These are phyloP conservation scores for Bathelium albidoporum DNA, from an alignment of 495 filamentous ascomycete genomes.

Conservation along the genomic window DNA sequence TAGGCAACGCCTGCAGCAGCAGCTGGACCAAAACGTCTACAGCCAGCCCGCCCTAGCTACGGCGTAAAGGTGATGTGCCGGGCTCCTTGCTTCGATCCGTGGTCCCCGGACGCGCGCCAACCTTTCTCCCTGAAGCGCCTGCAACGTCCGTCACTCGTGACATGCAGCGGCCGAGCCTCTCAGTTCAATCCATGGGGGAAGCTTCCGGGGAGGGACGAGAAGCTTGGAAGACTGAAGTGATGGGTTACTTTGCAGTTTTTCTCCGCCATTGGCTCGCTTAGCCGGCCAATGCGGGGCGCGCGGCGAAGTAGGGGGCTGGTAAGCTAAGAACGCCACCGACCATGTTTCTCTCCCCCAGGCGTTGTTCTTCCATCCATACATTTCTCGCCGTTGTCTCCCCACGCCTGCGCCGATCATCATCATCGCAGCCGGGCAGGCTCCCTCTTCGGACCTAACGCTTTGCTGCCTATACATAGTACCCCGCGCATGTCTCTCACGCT, in stretches of 20 bases:
- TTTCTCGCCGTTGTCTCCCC: neutral
- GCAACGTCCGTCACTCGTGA: constrained; percentile 4
- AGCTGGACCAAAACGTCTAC: constrained; percentile 3
- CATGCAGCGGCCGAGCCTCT: neutral
- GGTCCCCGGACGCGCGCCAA: constrained; percentile 1
- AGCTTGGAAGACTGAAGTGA: neutral
- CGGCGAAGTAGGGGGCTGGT: neutral
- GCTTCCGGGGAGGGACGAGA: neutral
- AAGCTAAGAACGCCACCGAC: neutral
- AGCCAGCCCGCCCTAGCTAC: neutral
- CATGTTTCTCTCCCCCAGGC: neutral
- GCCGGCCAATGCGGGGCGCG: neutral
- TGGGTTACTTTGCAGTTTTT: constrained; percentile 1
- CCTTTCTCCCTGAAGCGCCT: neutral
- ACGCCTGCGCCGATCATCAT: neutral
- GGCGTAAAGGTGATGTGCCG: neutral
- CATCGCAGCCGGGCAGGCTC: neutral
- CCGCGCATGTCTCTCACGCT: neutral
- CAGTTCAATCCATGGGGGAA: neutral
- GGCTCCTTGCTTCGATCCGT: constrained; percentile 1
- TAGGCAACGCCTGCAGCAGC: constrained; percentile 1
- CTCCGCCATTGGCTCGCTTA: constrained; percentile 3
- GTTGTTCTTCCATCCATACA: neutral
- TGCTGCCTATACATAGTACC: neutral
- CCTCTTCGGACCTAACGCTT: neutral